Evolutionary conservation across 768 basidiomycete species (phyloP).

Genomic region (Lactarius hatsudake): DNA sequence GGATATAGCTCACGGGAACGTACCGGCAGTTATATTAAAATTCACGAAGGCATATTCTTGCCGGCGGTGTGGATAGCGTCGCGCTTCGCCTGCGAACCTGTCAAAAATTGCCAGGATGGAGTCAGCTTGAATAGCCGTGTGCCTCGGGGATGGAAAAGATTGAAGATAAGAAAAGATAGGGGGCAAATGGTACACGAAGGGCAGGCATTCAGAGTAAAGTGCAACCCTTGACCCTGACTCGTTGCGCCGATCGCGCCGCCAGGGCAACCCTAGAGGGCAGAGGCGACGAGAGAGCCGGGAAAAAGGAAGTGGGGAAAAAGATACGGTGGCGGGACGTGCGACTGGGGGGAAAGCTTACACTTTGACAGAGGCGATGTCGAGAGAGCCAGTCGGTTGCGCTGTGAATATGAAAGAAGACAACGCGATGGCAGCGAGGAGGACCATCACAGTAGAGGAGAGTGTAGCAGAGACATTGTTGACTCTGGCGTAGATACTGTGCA

Average conservation of each 20-base stretch:
- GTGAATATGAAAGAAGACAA: constrained; percentile 68
- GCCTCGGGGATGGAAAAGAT: background rate
- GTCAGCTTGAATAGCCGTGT: constrained; percentile 1
- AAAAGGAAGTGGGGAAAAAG: background rate
- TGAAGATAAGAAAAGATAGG: constrained; percentile 10
- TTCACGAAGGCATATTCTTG: constrained; percentile 78
- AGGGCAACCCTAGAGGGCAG: background rate
- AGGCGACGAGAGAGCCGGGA: background rate
- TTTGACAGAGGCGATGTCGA: constrained; percentile 65
- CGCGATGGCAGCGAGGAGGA: constrained; percentile 64
- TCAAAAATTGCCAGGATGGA: background rate
- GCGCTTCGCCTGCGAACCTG: constrained; percentile 27
- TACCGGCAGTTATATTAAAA: constrained; percentile 81
- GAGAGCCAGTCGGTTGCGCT: constrained; percentile 52
- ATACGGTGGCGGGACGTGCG: background rate
- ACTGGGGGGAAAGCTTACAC: constrained; percentile 51
- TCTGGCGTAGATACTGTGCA: constrained; percentile 71
- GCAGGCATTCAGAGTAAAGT: background rate
- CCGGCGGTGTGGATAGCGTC: constrained; percentile 55
- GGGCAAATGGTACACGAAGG: background rate
- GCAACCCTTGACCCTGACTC: constrained; percentile 12
- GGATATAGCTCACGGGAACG: constrained; percentile 29
- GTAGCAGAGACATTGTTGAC: constrained; percentile 72
- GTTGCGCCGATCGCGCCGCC: background rate
- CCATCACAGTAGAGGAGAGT: constrained; percentile 73